Evolutionary conservation across 2,329 filamentous ascomycete genomes (phyloP).

Genomic region (Parascedosporium putredinis): DNA sequence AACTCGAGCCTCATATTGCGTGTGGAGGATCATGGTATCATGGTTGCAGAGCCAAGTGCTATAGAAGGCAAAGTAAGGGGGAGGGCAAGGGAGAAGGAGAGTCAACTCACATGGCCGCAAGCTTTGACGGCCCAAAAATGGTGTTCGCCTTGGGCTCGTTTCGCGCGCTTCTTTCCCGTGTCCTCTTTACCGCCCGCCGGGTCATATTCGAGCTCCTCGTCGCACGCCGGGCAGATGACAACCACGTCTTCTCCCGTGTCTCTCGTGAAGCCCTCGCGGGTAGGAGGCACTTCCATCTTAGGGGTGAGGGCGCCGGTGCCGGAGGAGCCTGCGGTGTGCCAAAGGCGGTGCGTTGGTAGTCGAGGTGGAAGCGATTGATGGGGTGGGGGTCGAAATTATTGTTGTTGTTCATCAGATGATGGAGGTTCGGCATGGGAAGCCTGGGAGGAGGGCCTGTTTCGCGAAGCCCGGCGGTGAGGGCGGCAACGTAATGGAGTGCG

Average conservation of each 20-base stretch:
- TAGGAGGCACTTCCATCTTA: conserved; percentile 52
- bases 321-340: conserved; percentile 22
- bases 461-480: not conserved
- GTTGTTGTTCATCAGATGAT: not conserved
- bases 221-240: conserved; percentile 78
- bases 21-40: no score
- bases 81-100: not conserved
- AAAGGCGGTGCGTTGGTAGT: conserved; percentile 18
- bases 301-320: no score
- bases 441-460: not conserved
- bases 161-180: conserved; percentile 26
- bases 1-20: no score
- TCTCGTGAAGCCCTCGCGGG: conserved; percentile 70
- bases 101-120: conserved; percentile 74
- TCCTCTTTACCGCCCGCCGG: conserved; percentile 23
- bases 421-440: not conserved
- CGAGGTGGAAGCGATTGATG: conserved; percentile 6
- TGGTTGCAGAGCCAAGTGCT: not conserved
- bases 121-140: conserved; percentile 87
- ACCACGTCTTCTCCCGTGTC: conserved; percentile 61
- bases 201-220: conserved; percentile 70
- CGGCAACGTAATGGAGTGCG: not conserved
- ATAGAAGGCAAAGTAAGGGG: conserved; percentile 2
- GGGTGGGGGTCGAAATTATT: not conserved
- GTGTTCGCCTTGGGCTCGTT: conserved; percentile 51